These are phyloP conservation scores for Corymbia maculata DNA, from an alignment of 345 rosid genomes.

Conservation along the genomic window DNA sequence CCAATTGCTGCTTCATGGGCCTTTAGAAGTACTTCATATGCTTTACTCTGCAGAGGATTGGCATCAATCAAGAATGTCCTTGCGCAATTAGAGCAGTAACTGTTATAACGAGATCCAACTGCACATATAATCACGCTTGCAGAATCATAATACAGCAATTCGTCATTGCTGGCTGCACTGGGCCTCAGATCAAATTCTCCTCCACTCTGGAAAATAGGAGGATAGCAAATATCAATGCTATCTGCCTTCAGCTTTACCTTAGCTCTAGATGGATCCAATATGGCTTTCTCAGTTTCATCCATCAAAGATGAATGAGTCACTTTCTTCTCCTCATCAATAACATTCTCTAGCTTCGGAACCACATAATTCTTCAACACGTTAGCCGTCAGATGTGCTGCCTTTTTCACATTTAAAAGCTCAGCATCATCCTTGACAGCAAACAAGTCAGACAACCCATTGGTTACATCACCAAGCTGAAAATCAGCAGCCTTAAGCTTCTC, in stretches of 20 bases:
- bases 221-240: constrained; percentile 93
- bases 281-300: constrained; percentile 87
- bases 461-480: constrained; percentile 56
- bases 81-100: constrained; percentile 89
- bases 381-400: constrained; percentile 71
- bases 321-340: constrained; percentile 87
- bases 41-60: constrained; percentile 67
- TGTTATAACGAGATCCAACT: constrained; percentile 75
- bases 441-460: constrained; percentile 71
- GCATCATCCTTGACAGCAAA: constrained; percentile 72
- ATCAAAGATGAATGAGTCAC: constrained; percentile 74
- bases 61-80: constrained; percentile 86
- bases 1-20: constrained; percentile 87
- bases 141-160: constrained; percentile 70
- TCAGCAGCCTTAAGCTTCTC: constrained; percentile 45
- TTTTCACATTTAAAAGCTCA: constrained; percentile 71
- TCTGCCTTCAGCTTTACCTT: constrained; percentile 81
- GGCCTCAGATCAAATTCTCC: constrained; percentile 89
- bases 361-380: constrained; percentile 78
- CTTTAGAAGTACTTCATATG: constrained; percentile 82
- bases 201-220: constrained; percentile 95
- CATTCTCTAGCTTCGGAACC: constrained; percentile 81
- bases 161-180: constrained; percentile 88
- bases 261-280: constrained; percentile 71
- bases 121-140: constrained; percentile 85